Conservation (phyloP, 306 rosid species). For the Trifolium pratense region DNA sequence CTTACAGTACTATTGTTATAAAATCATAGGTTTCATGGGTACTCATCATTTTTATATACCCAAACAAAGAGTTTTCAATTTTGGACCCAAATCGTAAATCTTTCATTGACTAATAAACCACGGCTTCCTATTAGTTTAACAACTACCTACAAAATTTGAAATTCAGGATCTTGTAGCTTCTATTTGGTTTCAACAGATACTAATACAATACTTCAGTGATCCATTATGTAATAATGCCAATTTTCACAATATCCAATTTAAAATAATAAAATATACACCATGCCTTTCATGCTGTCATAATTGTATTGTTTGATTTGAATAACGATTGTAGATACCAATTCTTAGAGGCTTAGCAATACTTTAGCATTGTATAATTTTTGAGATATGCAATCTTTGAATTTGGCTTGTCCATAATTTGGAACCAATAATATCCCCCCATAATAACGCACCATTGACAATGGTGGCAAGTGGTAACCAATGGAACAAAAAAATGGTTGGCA, state of each 20-base stretch:
- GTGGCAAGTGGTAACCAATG: constrained; percentile 11
- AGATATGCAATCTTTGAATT: constrained; percentile 21
- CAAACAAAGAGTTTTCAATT: too few species aligned
- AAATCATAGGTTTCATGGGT: background rate
- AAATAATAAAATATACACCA: background rate
- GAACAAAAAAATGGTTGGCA: background rate
- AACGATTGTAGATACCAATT: background rate
- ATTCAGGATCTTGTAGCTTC: background rate
- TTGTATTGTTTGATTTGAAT: background rate
- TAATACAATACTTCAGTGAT: background rate
- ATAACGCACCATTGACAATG: background rate
- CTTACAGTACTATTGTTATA: too few species aligned
- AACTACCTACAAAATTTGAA: background rate
- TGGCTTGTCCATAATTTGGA: background rate
- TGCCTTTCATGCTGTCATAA: constrained; percentile 24
- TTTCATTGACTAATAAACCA: background rate
- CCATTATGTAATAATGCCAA: background rate
- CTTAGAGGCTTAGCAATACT: constrained; percentile 5
- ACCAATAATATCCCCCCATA: constrained; percentile 7
- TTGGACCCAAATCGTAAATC: too few species aligned
- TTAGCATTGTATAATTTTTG: background rate
- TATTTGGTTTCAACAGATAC: background rate
- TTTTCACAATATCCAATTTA: background rate
- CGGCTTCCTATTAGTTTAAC: too few species aligned
- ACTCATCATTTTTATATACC: background rate